Conservation (phyloP, 345 rosid species). For the Salix caprea region DNA sequence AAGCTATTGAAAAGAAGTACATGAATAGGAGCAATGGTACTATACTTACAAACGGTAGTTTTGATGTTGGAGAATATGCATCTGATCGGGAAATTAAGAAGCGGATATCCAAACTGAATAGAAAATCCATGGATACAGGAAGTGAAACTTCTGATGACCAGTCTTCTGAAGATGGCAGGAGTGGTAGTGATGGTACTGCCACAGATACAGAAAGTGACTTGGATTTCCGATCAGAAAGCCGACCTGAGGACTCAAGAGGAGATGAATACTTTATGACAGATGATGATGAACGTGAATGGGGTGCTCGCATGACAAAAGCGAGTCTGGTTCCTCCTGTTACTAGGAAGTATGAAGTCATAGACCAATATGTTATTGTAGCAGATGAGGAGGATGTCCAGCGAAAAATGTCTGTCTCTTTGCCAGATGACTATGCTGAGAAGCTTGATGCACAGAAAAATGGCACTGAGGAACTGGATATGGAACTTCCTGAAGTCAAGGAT, state of each 20-base stretch:
- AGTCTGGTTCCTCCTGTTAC: conserved; percentile 99
- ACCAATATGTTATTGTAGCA: conserved; percentile 68
- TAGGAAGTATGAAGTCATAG: conserved; percentile 92
- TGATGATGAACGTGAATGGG: conserved; percentile 99
- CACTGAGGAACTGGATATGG: conserved; percentile 93
- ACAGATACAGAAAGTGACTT: conserved; percentile 91
- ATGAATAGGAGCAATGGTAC: conserved; percentile 59
- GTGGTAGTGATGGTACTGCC: conserved; percentile 60
- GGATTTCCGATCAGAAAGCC: conserved; percentile 59
- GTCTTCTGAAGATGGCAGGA: conserved; percentile 64
- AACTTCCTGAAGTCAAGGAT: conserved; percentile 99
- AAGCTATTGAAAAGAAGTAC: conserved; percentile 59
- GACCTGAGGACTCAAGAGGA: conserved; percentile 52
- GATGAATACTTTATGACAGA: conserved; percentile 55
- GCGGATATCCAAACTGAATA: conserved; percentile 76
- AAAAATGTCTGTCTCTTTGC: conserved; percentile 89
- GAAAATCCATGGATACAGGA: conserved; percentile 76
- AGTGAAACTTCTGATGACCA: conserved; percentile 88
- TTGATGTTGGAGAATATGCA: conserved; percentile 67
- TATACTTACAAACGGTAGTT: conserved; percentile 44
- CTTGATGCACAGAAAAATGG: conserved; percentile 86
- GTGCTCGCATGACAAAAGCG: conserved; percentile 99
- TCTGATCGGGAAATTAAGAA: conserved; percentile 89
- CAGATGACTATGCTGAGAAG: conserved; percentile 94
- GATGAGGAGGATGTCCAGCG: conserved; percentile 86